phyloP scores from a whole-genome alignment of 164 flowering plant species.

The Brasenia schreberi region DNA sequence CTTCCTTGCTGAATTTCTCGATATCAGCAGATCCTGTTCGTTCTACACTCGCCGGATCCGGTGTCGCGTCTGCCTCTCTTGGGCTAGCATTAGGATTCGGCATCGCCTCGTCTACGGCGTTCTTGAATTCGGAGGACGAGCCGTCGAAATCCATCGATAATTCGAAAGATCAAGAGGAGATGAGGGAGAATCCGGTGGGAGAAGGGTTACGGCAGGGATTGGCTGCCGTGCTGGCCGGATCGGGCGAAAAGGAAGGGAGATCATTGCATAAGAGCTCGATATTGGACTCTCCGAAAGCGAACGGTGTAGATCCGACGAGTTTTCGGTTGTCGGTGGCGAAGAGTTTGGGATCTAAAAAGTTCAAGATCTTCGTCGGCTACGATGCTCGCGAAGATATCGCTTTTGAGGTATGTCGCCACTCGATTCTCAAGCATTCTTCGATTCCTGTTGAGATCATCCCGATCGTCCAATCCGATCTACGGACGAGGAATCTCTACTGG shows the following conservation, averaged over 20 bases:
- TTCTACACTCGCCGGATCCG: neutral
- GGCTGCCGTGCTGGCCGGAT: neutral
- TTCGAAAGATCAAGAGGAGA: neutral
- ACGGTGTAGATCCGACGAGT: neutral
- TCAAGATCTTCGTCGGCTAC: conserved; percentile 80
- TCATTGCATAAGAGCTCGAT: neutral
- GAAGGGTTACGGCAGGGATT: neutral
- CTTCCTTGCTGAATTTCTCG: neutral
- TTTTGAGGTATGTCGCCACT: conserved; percentile 66
- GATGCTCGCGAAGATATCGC: conserved; percentile 87
- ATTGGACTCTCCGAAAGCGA: neutral
- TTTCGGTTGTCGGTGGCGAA: neutral
- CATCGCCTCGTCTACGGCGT: neutral
- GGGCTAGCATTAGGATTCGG: neutral
- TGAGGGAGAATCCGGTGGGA: neutral
- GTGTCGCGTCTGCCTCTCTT: neutral
- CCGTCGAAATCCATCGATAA: neutral
- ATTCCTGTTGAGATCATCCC: conserved; percentile 70
- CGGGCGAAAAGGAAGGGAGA: neutral
- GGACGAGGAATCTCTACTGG: conserved; percentile 58
- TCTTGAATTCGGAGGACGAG: neutral
- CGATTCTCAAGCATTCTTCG: conserved; percentile 54
- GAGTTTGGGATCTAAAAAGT: conserved; percentile 7
- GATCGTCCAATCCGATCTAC: conserved; percentile 62
- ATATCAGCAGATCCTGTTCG: neutral